Base-by-base conservation (phyloP, 768 basidiomycete species). In the Mycena galericulata region DNA sequence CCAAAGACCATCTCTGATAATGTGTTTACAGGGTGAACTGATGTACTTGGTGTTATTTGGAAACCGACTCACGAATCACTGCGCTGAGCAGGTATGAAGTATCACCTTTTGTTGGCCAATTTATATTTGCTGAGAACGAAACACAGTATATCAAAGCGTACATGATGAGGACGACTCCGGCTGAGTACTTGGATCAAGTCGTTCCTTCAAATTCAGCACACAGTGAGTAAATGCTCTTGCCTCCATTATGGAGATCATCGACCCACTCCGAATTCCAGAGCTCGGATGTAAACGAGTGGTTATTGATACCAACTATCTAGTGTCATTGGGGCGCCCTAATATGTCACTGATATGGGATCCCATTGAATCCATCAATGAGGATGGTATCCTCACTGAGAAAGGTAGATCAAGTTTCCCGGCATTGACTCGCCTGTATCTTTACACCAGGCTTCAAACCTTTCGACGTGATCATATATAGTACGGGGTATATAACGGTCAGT, bases 261-360 rank as follows among this genome's bases (percentile, higher is more conserved):
- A 32, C 12, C n/a, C n/a, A n/a, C n/a, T n/a, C n/a, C n/a, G n/a
- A n/a, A 67, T 64, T 29, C 38, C 65, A 88, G 88, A 85, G 47
- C 84, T 86, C 34, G 90, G 90, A 24, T 91, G 89, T 74, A 90
- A 90, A 76, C 84, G 91, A 41, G 83, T 90, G 24, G 85, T 92
- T 36, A 80, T 87, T 61, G 88, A 92, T 72, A 86, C 87, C 4
- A 84, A 83, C 20, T 91, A 89, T 73, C 82, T 91, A 22, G 75
- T 82, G n/a, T 78, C 82, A 27, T 75, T 91, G 56, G 79, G 86
- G 60, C 80, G 79, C 47, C 81, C 87, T 1, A 90, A 92, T 74
- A 86, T 91, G 38, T 78, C 78, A 24, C 68, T 91, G 49, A 76
- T 72, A 20, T 89, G 84, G 83, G 85, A 85, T 26, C 74, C 69